Conservation (phyloP, 306 rosid genomes). For the Vigna angularis region DNA sequence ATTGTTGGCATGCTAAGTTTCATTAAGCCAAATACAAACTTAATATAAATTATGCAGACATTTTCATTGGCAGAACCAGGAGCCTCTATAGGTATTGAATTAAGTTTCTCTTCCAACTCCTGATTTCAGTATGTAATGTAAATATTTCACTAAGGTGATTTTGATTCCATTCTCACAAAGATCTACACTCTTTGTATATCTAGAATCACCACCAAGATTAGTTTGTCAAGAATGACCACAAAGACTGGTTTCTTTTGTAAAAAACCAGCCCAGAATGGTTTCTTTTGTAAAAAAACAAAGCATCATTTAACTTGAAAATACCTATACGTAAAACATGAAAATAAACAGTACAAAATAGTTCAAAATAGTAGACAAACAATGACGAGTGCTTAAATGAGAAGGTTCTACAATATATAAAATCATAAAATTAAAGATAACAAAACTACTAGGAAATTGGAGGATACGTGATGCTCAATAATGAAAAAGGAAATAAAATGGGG, state of each 20-base stretch:
- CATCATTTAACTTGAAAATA: constrained; percentile 33
- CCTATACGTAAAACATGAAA: constrained; percentile 55
- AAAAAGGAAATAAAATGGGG: not conserved
- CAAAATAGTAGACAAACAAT: not conserved
- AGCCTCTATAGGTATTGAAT: constrained; percentile 54
- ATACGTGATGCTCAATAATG: constrained; percentile 12
- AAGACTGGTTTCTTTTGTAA: too few relatives aligned
- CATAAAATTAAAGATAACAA: too few relatives aligned
- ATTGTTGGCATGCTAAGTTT: constrained; percentile 24
- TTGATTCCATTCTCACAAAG: too few relatives aligned
- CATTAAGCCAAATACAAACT: constrained; percentile 18
- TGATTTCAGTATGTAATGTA: constrained; percentile 50
- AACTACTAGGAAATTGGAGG: too few relatives aligned
- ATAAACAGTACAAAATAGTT: not conserved
- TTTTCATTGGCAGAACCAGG: constrained; percentile 59
- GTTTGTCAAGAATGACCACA: too few relatives aligned
- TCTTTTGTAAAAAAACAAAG: too few relatives aligned
- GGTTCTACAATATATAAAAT: too few relatives aligned
- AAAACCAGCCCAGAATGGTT: too few relatives aligned
- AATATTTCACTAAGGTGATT: too few relatives aligned
- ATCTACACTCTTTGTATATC: too few relatives aligned
- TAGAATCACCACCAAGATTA: too few relatives aligned
- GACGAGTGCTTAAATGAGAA: too few relatives aligned
- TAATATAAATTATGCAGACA: constrained; percentile 13
- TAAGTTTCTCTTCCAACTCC: constrained; percentile 78